Base-by-base conservation (phyloP, 495 filamentous ascomycete genomes). In the Tuber microsphaerosporum region DNA sequence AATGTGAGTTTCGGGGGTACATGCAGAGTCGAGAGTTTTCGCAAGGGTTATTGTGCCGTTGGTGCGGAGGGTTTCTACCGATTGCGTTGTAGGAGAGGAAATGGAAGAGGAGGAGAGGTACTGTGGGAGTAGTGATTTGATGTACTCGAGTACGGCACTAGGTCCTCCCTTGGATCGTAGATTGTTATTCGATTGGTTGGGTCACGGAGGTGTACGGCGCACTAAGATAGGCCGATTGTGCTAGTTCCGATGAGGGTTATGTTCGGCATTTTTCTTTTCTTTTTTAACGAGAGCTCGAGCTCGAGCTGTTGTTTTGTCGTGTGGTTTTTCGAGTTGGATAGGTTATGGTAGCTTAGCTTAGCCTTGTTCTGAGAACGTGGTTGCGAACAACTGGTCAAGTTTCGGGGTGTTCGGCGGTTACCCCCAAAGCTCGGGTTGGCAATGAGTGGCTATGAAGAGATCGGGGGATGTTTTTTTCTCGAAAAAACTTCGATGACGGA, bases 141-240 rank as follows among this genome's bases (percentile, higher is more conserved):
- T 37, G 34, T 37, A n/a, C n/a, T n/a, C n/a, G n/a, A n/a, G n/a
- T n/a, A 37, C 34, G 34, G 34, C 2, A 37, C 34, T 37, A 89
- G 82, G 76, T 89, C 86, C 26, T 87, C 86, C 14, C 88, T 83
- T 9, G 87, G 86, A 76, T 90, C 88, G 80, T 85, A 86, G 77
- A 89, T 85, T 61, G 86, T 86, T 41, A 89, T 79, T 19, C 81
- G 81, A 71, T 69, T 75, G 83, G 74, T 83, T 81, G 5, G 82
- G 80, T 75, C 81, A 45, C 86, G 85, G 51, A 90, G 83, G 78
- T 90, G 88, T 19, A 89, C 85, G 71, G 88, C 87, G 42, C 86
- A 84, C 84, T 88, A 88, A 42, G 89, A 89, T 71, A 90, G 86
- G 73, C 89, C 89, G 74, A 90, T 90, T 46, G 89, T 90, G 68